phyloP scores from a whole-genome alignment of 139 green algal genomes.

The Ulvella scutata region DNA sequence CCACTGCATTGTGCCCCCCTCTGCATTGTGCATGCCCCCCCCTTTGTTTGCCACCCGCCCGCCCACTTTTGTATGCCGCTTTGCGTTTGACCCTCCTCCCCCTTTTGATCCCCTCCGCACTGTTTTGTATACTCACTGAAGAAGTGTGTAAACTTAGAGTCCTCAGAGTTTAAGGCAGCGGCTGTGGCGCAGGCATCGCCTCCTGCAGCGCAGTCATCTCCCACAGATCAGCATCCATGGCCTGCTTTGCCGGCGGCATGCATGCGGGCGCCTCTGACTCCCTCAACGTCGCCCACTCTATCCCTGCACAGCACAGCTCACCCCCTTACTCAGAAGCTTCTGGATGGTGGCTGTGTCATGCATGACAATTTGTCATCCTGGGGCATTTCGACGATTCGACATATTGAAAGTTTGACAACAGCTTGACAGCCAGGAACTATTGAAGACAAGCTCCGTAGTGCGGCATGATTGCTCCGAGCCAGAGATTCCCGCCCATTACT shows the following conservation, averaged over 20 bases:
- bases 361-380: neutral
- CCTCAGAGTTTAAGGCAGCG: no score
- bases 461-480: neutral
- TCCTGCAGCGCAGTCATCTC: constrained; percentile 1
- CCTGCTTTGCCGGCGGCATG: neutral
- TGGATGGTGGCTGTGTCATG: neutral
- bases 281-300: neutral
- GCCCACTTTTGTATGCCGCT: no score
- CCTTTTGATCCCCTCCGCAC: no score
- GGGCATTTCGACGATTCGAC: neutral
- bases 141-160: no score
- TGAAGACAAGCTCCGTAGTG: neutral
- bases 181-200: neutral
- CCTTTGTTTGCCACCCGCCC: no score
- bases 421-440: neutral
- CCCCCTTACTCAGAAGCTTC: neutral
- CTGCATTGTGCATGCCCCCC: no score
- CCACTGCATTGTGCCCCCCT: no score
- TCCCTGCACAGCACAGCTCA: neutral
- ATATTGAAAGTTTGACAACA: no score
- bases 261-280: neutral
- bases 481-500: neutral
- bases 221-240: neutral
- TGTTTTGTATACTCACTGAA: no score
- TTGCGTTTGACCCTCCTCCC: no score